Evolutionary conservation across 352 stramenopile genomes (phyloP), one percentile per base, ranked within the genome.

Genomic region (Phytophthora capsici): DNA sequence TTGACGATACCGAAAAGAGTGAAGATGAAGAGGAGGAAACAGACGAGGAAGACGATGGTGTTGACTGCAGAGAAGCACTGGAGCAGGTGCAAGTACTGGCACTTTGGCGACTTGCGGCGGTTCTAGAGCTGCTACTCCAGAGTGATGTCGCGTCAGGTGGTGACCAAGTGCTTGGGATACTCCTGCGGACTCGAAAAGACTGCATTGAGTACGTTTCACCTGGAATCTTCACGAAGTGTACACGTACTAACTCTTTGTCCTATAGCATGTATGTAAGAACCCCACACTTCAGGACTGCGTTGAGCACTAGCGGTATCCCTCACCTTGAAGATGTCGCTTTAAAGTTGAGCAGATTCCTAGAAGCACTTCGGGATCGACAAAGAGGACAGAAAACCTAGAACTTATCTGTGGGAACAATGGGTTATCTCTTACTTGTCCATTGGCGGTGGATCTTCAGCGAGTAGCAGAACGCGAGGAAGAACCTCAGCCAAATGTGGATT

Each of bases 401-500:
- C 37, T 14, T 20, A 32, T 49, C 9, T 28, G 44, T 41, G 51
- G 32, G 3, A 17, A 41, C 16, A n/a, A 20, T 41, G 10, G 14
- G 10, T 48, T 40, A 23, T 16, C 6, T 19, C 6, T 41, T 65
- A 66, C 36, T 69, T 70, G 36, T 66, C 66, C 41, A 70, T 56
- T 12, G 71, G 50, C 19, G 68, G 69, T 16, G 84, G 80, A 48
- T 93, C 87, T 56, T 96, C 84, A 6, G 87, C 79, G 4, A 98
- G 86, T 55, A 92, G 55, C 20, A 86, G 61, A 3, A 98, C 88
- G 0, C 90, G 85, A 22, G 77, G 65, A 4, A 98, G 84, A 23
- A 98, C 89, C 52, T 97, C 90, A 12, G 69, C 71, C 19, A 98
- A 63, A 26, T 97, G 87, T 12, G 88, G 88, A 40, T 80, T 88